These are phyloP conservation scores for Candida ascalaphidarum DNA, from an alignment of 805 yeast species.

Conservation along the genomic window DNA sequence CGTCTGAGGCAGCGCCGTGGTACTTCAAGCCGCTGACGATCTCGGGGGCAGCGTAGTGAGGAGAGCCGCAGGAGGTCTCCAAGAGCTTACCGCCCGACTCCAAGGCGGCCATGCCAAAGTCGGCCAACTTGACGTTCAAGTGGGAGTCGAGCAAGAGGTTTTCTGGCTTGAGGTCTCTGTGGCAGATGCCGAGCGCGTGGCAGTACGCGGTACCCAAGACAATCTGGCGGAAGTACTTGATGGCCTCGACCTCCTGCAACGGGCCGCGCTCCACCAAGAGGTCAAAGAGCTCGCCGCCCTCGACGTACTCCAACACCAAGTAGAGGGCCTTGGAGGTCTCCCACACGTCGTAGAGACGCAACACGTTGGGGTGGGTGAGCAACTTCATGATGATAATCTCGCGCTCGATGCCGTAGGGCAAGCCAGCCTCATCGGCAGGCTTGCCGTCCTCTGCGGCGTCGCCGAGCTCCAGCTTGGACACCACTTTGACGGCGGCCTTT, in stretches of 20 bases:
- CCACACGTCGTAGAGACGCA: constrained; percentile 95
- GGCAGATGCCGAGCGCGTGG: constrained; percentile 73
- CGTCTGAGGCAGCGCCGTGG: constrained; percentile 80
- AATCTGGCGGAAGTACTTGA: constrained; percentile 69
- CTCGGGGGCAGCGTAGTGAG: constrained; percentile 86
- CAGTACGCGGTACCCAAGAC: constrained; percentile 73
- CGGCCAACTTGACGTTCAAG: constrained; percentile 69
- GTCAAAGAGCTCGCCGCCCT: constrained; percentile 83
- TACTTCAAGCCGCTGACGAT: constrained; percentile 71
- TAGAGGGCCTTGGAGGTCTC: constrained; percentile 88
- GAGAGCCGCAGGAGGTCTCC: constrained; percentile 81
- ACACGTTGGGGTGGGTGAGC: constrained; percentile 86
- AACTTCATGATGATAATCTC: constrained; percentile 97
- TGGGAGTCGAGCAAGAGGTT: constrained; percentile 61
- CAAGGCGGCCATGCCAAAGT: constrained; percentile 85
- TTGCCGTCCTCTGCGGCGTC: constrained; percentile 20
- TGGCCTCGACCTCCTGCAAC: constrained; percentile 64
- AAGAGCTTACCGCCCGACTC: constrained; percentile 62
- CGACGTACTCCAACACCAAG: constrained; percentile 72
- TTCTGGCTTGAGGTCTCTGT: constrained; percentile 78
- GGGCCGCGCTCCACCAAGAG: constrained; percentile 65
- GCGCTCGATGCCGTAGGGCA: constrained; percentile 93
- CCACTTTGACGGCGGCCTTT: constrained; percentile 77
- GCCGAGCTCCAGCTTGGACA: constrained; percentile 52
- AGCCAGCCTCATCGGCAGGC: constrained; percentile 34